Conservation (phyloP, 768 basidiomycete species). For the Butyriboletus loyo region DNA sequence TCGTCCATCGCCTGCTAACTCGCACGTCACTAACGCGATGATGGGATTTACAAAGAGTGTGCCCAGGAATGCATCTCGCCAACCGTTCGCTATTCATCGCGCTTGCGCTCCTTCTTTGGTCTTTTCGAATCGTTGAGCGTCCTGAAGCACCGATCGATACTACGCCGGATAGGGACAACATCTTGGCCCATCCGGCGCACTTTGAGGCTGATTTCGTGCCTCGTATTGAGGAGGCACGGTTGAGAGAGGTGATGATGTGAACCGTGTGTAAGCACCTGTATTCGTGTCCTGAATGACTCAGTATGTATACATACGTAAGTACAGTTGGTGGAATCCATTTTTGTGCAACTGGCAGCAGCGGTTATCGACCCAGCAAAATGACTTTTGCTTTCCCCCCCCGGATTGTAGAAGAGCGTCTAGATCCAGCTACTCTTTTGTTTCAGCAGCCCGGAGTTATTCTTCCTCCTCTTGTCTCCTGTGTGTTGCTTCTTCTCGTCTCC, state of each 20-base stretch:
- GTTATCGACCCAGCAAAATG: not conserved
- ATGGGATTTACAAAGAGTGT: constrained; percentile 39
- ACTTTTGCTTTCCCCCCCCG: not conserved
- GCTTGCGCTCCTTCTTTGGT: constrained; percentile 58
- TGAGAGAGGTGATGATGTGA: constrained; percentile 17
- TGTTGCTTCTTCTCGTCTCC: too few species aligned
- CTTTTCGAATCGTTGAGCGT: constrained; percentile 51
- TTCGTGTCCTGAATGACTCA: too few species aligned
- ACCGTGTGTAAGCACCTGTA: not conserved
- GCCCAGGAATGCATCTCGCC: constrained; percentile 59
- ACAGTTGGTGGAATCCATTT: not conserved
- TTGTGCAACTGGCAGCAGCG: not conserved
- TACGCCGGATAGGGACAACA: constrained; percentile 48
- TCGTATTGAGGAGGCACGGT: constrained; percentile 22
- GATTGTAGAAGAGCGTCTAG: not conserved
- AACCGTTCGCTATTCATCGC: constrained; percentile 53
- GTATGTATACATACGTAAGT: not conserved
- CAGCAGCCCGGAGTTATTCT: not conserved
- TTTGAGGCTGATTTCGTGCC: constrained; percentile 58
- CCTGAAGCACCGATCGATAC: constrained; percentile 52
- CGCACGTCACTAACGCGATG: too few species aligned
- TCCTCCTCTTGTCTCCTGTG: constrained; percentile 28
- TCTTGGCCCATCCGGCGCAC: constrained; percentile 53
- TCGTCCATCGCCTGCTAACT: not conserved
- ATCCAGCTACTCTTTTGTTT: not conserved